Base-by-base conservation (phyloP, 805 yeast species). In the Blastobotrys attinorum region DNA sequence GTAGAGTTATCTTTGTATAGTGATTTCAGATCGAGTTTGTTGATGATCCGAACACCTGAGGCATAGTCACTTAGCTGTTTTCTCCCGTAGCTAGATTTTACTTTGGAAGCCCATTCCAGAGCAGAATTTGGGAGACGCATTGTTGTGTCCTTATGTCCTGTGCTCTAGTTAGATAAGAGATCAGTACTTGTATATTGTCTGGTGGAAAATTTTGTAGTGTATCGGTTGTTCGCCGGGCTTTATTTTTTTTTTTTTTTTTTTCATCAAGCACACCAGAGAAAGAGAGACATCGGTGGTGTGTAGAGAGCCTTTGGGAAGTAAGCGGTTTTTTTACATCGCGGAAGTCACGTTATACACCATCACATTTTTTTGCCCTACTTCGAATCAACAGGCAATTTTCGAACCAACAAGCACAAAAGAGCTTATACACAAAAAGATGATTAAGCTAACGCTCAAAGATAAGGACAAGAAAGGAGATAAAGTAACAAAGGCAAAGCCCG, bases 381-480 rank as follows among this genome's bases (percentile, higher is more conserved):
- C n/a, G n/a, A n/a, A n/a, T n/a, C n/a, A n/a, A n/a, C n/a, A n/a
- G n/a, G n/a, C n/a, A n/a, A n/a, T n/a, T n/a, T n/a, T n/a, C n/a
- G n/a, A n/a, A n/a, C n/a, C n/a, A n/a, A n/a, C n/a, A n/a, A n/a
- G n/a, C n/a, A n/a, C n/a, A n/a, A n/a, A n/a, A n/a, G n/a, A n/a
- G n/a, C n/a, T 54, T 53, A 57, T 69, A 51, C 20, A 25, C 36
- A 23, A 22, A 21, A 18, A n/a, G 38, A 58, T 51, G 57, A 48
- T 55, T 47, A 59, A 50, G 43, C 48, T 60, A 16, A 57, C 53
- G 45, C 51, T 57, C 17, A 53, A 53, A 22, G 43, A 57, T 5
- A 52, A 47, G 31, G 41, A 29, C n/a, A 32, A 39, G 29, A 34
- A 39, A 35, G 41, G 32, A 20, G 31, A 17, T 22, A 31, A 44